Evolutionary conservation across 768 basidiomycete species (phyloP).

Genomic region (Lactarius pseudohatsudake): DNA sequence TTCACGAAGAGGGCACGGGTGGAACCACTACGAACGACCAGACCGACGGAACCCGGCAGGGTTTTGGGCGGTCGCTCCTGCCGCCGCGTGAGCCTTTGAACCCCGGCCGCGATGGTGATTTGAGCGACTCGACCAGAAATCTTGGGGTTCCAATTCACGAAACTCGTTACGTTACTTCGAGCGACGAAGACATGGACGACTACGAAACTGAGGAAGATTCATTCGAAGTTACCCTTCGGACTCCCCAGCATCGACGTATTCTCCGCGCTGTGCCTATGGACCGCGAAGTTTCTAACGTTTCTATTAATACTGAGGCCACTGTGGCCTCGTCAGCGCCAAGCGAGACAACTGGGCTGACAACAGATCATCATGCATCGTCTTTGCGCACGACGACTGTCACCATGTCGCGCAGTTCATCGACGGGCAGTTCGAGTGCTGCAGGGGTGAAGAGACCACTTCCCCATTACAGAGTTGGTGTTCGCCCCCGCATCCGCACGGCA

Average conservation of each 20-base stretch:
- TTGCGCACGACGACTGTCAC: conserved; percentile 36
- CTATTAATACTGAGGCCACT: conserved; percentile 27
- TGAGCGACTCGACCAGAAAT: conserved; percentile 52
- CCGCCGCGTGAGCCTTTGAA: conserved; percentile 56
- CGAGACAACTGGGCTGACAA: conserved; percentile 34
- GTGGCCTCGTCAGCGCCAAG: conserved; percentile 31
- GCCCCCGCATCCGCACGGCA: conserved; percentile 15
- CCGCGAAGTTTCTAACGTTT: conserved; percentile 26
- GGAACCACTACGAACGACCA: conserved; percentile 36
- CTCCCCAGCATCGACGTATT: conserved; percentile 47
- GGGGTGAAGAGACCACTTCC: conserved; percentile 33
- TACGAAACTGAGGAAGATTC: conserved; percentile 57
- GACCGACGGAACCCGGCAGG: conserved; percentile 41
- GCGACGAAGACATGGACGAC: conserved; percentile 33
- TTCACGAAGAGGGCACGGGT: conserved; percentile 22
- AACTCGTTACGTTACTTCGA: conserved; percentile 24
- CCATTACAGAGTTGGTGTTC: conserved; percentile 15
- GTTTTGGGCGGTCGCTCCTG: conserved; percentile 73
- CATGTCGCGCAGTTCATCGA: conserved; percentile 27
- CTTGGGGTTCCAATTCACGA: conserved; percentile 43
- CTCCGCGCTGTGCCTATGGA: conserved; percentile 28
- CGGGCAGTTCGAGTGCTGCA: conserved; percentile 31
- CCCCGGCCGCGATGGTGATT: conserved; percentile 57
- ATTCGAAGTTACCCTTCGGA: conserved; percentile 65
- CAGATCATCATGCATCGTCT: conserved; percentile 35